Base-by-base conservation (phyloP, 2,329 filamentous ascomycete genomes). In the Fusarium dimerum region DNA sequence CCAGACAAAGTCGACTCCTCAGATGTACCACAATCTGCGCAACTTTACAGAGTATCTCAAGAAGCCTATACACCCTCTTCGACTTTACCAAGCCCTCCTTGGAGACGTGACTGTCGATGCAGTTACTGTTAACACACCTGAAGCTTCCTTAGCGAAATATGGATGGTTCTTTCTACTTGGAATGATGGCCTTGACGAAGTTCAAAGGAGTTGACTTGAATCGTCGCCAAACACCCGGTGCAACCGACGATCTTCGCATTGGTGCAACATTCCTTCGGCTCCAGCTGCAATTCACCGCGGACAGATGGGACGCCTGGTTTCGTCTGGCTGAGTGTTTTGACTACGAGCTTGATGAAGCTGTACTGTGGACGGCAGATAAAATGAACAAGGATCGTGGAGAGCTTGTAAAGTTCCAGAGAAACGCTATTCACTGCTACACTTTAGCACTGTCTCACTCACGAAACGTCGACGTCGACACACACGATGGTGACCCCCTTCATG, bases 121-220 rank as follows among this genome's bases (percentile, higher is more conserved):
- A 2, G 81, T 90, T 6, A 78, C 83, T 0, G 85, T 92, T 8
- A 83, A 86, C 42, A 80, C 81, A 2, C 80, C 83, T 0, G 88
- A 94, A 52, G 87, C 85, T 47, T 81, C 83, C 1, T 74, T 95
- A 34, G 92, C 92, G 0, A 84, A 84, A 20, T 88, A 90, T 60
- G 90, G 92, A 43, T 97, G 93, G 93, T 96, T 91, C 69, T 96
- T 94, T 69, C 76, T 97, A 30, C 83, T 96, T 56, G 93, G 93
- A 17, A 89, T 94, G 79, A 89, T 96, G 50, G 87, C 90, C 3
- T 79, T 97, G 51, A 90, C 88, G 41, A 96, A 92, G 65, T 97
- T 96, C 68, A 85, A 84, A 60, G 80, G 76, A 32, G 81, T 82
- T 68, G 89, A 77, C 77, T 81, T 75, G 72, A 92, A 79, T 55